Evolutionary conservation across 345 rosid genomes (phyloP).

Genomic region (Acer saccharum): DNA sequence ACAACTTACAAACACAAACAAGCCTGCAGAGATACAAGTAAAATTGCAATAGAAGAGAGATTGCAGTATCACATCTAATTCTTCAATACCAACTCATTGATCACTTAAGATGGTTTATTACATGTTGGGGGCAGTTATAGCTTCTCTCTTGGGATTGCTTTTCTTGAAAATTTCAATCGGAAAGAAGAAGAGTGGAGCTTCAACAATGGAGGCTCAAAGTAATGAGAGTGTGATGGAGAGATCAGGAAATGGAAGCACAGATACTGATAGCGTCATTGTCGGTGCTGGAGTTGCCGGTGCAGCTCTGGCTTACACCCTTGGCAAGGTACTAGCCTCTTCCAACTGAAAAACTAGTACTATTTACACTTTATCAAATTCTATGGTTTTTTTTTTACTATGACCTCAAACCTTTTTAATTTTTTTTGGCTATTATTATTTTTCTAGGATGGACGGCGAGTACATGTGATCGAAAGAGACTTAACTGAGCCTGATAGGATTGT

Average conservation of each 20-base stretch:
- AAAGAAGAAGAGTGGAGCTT: background rate
- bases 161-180: conserved; percentile 2
- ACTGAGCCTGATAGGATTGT: conserved; percentile 9
- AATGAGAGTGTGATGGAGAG: background rate
- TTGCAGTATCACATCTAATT: background rate
- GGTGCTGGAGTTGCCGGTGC: conserved; percentile 13
- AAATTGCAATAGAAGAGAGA: background rate
- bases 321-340: background rate
- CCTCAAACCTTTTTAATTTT: background rate
- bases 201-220: background rate
- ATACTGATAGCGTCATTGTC: background rate
- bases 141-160: background rate
- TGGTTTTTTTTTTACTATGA: background rate
- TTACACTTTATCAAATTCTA: background rate
- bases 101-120: conserved; percentile 5
- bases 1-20: background rate
- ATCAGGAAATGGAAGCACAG: background rate
- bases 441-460: conserved; percentile 14
- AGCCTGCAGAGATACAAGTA: background rate
- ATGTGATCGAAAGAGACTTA: conserved; percentile 5
- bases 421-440: background rate
- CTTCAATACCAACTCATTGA: background rate
- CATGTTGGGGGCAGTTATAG: conserved; percentile 2
- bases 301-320: conserved; percentile 13
- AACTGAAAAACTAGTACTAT: background rate